Evolutionary conservation across 225 moss, liverwort and hornwort species (phyloP), one percentile per base, ranked within the genome.

Genomic region (Polytrichum formosum): DNA sequence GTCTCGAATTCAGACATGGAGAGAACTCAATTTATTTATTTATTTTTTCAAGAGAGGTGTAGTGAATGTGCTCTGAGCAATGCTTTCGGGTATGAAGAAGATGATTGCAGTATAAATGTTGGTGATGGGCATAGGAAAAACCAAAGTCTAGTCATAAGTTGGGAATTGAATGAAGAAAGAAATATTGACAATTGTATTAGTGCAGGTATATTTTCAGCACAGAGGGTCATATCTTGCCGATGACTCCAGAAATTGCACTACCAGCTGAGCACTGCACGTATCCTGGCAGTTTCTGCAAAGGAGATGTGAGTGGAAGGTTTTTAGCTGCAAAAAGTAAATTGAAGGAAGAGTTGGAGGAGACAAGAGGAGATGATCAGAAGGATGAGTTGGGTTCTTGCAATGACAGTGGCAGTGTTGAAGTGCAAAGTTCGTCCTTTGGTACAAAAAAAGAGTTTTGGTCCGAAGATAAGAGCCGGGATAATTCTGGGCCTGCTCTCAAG

Each of bases 171-270:
- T 22, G 61, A 21, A 21, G n/a, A 20, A 37, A 46, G 46, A 13
- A 16, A 46, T 46, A 46, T 16, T 46, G 46, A 46, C 16, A 46
- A 46, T 69, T 55, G 1, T 63, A 46, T 7, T 37, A 20, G 68
- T 79, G 75, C 87, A 93, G 93, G 77, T 93, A 97, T 66, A 76
- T 97, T 69, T 97, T 97, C 80, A 97, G 84, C 70, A 97, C 94
- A 56, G 97, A 97, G 78, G 97, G 97, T 54, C 97, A 97, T 77
- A 80, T 88, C 74, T 80, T 97, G 76, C 97, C 97, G 46, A 89
- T 94, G 81, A 85, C 89, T 28, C 91, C 90, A 55, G 88, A 85
- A 75, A 91, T 83, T 70, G 76, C 93, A 63, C 62, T 93, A 54
- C 83, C 83, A 63, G 65, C 83, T 74, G 93, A 91, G 75, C 83